Base-by-base conservation (phyloP, 441 rosid genomes). In the Viola pubescens region DNA sequence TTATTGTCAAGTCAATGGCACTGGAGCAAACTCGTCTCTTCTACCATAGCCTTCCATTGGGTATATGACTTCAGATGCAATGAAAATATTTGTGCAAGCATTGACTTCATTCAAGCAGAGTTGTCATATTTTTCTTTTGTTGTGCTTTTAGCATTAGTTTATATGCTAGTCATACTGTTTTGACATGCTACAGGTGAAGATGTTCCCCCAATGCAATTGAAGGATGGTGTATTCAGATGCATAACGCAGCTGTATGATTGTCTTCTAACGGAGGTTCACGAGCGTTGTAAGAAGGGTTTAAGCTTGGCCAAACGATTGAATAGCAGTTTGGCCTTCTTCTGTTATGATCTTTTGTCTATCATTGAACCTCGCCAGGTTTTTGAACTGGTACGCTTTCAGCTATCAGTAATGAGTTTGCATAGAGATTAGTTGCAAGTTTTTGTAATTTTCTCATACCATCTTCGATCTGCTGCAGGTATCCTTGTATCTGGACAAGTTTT, bases 361-460 rank as follows among this genome's bases (percentile, higher is more conserved):
- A 82, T 91, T 75, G 99, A 94, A 79, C 98, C 99, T 59, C 89
- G 95, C 64, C 99, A 91, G 79, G 98, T 91, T 66, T 94, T 91
- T 77, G 99, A 94, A 70, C 62, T 94, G 91, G 98, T 94, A 87
- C 38, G 91, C 54, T 72, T 59, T 69, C 37, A 44, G 50, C 45
- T 34, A 19, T 48, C 9, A 8, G 10, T 12, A 9, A 46, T 46
- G 49, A 4, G 11, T 46, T 5, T 46, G 49, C 49, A 46, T 3
- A 34, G 48, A 44, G 13, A 38, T 13, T 10, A 10, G 7, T 7
- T 14, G 2, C 53, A 54, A 16, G 4, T 43, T 43, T 43, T 6
- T 6, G 46, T 43, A 6, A 6, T 1, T 43, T 6, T 43, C 11
- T 12, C 49, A 46, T 6, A 46, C n/a, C 34, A 26, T 26, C 42